Evolutionary conservation across 306 rosid genomes (phyloP).

Genomic region (Rosa chinensis): DNA sequence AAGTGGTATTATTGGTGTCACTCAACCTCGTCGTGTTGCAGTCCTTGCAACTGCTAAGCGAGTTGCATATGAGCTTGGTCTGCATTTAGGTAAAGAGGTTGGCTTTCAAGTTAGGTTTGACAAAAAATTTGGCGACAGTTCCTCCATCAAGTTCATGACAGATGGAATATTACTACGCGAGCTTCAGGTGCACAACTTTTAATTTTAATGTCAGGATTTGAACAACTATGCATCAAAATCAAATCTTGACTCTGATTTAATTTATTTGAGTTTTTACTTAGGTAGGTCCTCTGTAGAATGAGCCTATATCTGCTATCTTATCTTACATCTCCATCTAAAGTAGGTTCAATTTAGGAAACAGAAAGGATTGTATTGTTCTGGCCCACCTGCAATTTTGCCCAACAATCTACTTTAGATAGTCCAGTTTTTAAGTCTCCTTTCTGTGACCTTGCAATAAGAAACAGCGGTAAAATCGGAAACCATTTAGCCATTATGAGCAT

Average conservation of each 20-base stretch:
- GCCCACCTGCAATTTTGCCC: background rate
- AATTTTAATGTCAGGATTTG: constrained; percentile 3
- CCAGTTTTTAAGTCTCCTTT: background rate
- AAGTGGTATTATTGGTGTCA: constrained; percentile 77
- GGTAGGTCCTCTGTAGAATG: background rate
- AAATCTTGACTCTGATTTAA: background rate
- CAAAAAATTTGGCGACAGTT: constrained; percentile 70
- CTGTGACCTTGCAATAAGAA: background rate
- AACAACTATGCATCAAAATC: background rate
- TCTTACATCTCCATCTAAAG: no score
- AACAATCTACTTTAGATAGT: background rate
- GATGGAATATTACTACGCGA: constrained; percentile 94
- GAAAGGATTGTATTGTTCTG: background rate
- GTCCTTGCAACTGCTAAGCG: constrained; percentile 94
- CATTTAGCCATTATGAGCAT: background rate
- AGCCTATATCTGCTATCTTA: background rate
- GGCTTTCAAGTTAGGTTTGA: constrained; percentile 96
- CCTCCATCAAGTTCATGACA: constrained; percentile 95
- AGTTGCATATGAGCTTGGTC: constrained; percentile 86
- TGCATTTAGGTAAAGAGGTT: constrained; percentile 72
- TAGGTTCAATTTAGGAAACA: background rate
- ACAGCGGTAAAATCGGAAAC: background rate
- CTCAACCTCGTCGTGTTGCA: constrained; percentile 97
- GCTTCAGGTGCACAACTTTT: constrained; percentile 61
- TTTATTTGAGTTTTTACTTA: background rate